Evolutionary conservation across 805 yeast genomes (phyloP), one percentile per base, ranked within the genome.

Genomic region (Yamadazyma ubonensis): DNA sequence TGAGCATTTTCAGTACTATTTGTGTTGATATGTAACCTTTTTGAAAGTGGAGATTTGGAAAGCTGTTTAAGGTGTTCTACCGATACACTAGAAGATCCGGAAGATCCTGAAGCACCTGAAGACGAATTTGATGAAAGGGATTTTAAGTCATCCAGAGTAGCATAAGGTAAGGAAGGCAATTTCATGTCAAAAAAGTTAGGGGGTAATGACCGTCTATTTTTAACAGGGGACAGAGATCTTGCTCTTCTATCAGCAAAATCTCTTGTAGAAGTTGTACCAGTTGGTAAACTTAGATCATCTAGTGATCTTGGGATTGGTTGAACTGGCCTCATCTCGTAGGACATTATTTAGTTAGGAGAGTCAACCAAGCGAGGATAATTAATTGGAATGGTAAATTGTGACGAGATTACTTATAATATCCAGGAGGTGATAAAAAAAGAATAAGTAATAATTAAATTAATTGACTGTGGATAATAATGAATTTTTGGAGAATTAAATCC

Each of bases 1-100:
- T 58, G 53, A 33, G 48, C 52, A 11, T 46, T 32, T 5, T 50
- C 53, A n/a, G 47, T 38, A 17, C 29, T 15, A 15, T 54, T 46
- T 16, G 55, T 38, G 34, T 54, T 48, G 21, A 69, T 58, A 48
- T 69, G 74, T 19, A 70, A 52, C 25, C 58, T 58, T 21, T 56
- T 63, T 2, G 71, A 59, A 1, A 62, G 38, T 1, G 72, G 71
- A 6, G 70, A 63, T 7, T 56, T 52, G 5, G 71, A 58, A 17
- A 68, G 50, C 29, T 34, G 38, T 30, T 39, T 47, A 12, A 47
- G 22, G 18, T 42, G 46, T 2, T 42, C 44, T 5, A 17, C 21
- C 3, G 49, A 44, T 14, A 39, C 16, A 20, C 33, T 29, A 5
- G 41, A 33, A 12, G 20, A 7, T 11, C 39, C 36, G 5, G 39